These are phyloP conservation scores for Umbellularia californica DNA, from an alignment of 164 flowering plant genomes.

Conservation along the genomic window DNA sequence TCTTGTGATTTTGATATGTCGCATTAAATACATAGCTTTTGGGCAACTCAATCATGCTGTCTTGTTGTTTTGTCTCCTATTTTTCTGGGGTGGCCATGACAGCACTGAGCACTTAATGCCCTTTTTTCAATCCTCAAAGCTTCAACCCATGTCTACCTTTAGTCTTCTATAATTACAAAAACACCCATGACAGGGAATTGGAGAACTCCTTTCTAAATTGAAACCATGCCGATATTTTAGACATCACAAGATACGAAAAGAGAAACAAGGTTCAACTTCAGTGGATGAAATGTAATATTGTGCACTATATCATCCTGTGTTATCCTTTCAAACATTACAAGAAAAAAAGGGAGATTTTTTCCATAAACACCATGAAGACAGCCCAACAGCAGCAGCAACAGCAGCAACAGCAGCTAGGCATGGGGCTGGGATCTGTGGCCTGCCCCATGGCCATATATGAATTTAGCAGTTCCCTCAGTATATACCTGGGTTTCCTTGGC, in stretches of 20 bases:
- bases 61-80: too few relatives aligned
- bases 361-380: not conserved
- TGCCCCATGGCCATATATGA: conserved; percentile 76
- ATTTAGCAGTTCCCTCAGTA: conserved; percentile 81
- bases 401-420: conserved; percentile 5
- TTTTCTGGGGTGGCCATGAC: too few relatives aligned
- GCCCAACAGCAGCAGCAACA: not conserved
- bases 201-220: too few relatives aligned
- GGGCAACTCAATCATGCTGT: too few relatives aligned
- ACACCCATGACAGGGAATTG: too few relatives aligned
- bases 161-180: too few relatives aligned
- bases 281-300: not conserved
- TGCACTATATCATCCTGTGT: not conserved
- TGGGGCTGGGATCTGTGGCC: conserved; percentile 26
- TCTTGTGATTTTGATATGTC: too few relatives aligned
- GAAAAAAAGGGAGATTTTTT: not conserved
- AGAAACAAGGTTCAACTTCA: not conserved
- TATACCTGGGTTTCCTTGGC: conserved; percentile 83
- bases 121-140: too few relatives aligned
- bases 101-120: too few relatives aligned
- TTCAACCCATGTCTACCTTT: too few relatives aligned
- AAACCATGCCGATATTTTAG: too few relatives aligned
- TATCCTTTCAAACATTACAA: not conserved
- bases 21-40: too few relatives aligned
- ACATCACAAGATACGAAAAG: not conserved